Conservation (phyloP, 129 eudicot species). For the Pulicaria dysenterica region DNA sequence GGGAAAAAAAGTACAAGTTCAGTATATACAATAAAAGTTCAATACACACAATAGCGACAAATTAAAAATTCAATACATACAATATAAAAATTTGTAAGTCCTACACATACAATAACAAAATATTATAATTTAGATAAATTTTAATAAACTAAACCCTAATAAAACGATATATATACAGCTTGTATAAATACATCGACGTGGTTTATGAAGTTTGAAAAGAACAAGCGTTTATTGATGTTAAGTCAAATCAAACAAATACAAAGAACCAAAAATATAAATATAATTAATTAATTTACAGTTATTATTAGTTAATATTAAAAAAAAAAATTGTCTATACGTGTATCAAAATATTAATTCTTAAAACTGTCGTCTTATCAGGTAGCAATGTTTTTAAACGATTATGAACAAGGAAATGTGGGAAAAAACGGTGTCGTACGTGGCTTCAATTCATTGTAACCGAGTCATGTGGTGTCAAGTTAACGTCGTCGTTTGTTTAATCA, state of each 20-base stretch:
- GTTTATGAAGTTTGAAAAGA: background rate
- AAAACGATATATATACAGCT: background rate
- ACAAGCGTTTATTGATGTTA: background rate
- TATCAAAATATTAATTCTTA: background rate
- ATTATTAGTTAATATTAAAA: background rate
- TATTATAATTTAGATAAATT: too few species aligned
- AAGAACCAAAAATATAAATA: background rate
- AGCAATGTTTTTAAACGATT: constrained; percentile 1
- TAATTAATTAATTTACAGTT: background rate
- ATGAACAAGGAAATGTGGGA: background rate
- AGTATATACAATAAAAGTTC: too few species aligned
- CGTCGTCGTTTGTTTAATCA: constrained; percentile 20
- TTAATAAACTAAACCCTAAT: too few species aligned
- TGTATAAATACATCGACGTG: background rate
- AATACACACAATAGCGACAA: too few species aligned
- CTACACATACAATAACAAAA: too few species aligned
- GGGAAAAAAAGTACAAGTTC: too few species aligned
- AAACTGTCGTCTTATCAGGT: constrained; percentile 22
- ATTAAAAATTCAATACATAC: too few species aligned
- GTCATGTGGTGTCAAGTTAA: constrained; percentile 17
- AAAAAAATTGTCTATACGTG: background rate
- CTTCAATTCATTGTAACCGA: background rate
- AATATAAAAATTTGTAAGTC: too few species aligned
- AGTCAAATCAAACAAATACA: constrained; percentile 10
- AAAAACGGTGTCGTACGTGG: constrained; percentile 7